Conservation (phyloP, 805 yeast genomes). For the Ogataea trehalophila region DNA sequence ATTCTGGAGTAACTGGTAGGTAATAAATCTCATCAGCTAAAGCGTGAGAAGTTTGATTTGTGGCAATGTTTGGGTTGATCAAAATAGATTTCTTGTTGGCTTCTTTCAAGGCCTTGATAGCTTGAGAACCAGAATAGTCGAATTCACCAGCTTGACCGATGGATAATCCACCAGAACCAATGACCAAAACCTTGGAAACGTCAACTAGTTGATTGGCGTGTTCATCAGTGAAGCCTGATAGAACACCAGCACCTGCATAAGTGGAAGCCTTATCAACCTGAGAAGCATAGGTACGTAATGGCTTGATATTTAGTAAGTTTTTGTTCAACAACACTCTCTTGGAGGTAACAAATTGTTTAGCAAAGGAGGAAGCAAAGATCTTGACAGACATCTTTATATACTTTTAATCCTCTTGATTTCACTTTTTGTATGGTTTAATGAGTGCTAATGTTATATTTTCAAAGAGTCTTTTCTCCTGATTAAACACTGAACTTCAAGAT, state of each 20-base stretch:
- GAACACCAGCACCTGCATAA: constrained; percentile 61
- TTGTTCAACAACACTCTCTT: constrained; percentile 1
- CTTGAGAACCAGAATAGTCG: constrained; percentile 96
- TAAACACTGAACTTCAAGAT: too few relatives aligned
- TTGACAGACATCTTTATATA: constrained; percentile 6
- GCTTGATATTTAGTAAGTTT: not conserved
- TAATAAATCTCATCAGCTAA: constrained; percentile 94
- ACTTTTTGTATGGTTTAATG: not conserved
- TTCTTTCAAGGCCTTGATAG: constrained; percentile 91
- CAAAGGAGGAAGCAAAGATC: constrained; percentile 7
- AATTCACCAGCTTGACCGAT: constrained; percentile 99
- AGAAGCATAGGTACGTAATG: constrained; percentile 19
- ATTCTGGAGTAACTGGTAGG: constrained; percentile 95
- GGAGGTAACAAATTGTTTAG: constrained; percentile 9
- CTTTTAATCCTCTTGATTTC: not conserved
- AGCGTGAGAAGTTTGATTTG: constrained; percentile 93
- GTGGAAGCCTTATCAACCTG: constrained; percentile 27
- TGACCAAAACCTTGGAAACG: constrained; percentile 80
- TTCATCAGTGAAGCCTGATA: constrained; percentile 53
- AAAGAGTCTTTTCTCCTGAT: too few relatives aligned
- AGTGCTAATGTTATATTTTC: not conserved
- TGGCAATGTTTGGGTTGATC: constrained; percentile 94
- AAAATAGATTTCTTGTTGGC: constrained; percentile 80
- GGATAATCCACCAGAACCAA: constrained; percentile 96
- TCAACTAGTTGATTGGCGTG: constrained; percentile 68